phyloP scores from a whole-genome alignment of 768 basidiomycete genomes.

The Mycena epipterygia region DNA sequence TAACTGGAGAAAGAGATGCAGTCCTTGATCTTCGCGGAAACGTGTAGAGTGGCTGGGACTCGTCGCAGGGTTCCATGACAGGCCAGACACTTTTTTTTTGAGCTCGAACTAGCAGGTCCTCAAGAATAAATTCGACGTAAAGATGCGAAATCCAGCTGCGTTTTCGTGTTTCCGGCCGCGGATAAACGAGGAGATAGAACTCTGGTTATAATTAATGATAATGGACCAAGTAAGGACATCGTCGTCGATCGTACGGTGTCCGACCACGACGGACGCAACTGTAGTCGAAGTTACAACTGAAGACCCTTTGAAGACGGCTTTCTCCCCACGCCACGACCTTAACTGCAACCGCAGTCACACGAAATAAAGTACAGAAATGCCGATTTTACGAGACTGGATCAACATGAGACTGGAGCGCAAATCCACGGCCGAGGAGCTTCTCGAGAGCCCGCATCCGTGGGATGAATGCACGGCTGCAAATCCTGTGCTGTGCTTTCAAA shows the following conservation, averaged over 20 bases:
- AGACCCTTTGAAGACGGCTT: neutral
- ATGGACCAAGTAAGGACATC: no score
- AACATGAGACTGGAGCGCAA: conserved; percentile 2
- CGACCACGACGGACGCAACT: neutral
- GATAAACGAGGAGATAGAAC: neutral
- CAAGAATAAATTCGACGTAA: neutral
- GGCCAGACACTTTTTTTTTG: no score
- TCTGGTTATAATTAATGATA: conserved; percentile 2
- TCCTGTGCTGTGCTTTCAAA: neutral
- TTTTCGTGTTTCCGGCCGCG: neutral
- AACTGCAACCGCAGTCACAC: neutral
- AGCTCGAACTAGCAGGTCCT: no score
- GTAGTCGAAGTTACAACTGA: neutral
- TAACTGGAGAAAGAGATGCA: neutral
- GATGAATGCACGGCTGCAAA: neutral
- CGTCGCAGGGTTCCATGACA: no score
- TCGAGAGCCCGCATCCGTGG: neutral
- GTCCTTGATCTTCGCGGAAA: no score
- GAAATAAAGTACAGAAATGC: neutral
- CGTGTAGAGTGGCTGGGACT: no score
- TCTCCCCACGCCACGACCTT: neutral
- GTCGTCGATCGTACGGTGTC: no score
- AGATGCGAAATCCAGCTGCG: neutral
- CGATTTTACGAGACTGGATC: neutral
- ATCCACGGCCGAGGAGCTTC: conserved; percentile 10